Conservation (phyloP, 305 asterid genomes). For the Andrographis paniculata region DNA sequence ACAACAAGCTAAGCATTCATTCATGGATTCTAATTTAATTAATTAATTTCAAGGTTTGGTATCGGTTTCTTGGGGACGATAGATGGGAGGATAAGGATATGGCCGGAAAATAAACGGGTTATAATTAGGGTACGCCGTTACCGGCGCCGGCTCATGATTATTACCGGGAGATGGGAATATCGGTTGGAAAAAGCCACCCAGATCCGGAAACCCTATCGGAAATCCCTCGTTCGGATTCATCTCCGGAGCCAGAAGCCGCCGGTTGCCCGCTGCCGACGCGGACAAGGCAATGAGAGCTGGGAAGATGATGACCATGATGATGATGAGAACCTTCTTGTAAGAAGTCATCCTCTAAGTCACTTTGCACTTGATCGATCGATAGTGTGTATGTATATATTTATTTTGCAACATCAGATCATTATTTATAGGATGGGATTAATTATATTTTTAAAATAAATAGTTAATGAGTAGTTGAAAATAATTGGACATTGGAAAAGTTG, state of each 20-base stretch:
- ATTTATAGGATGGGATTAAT: no score
- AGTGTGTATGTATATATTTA: no score
- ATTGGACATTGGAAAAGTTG: background rate
- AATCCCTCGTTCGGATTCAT: no score
- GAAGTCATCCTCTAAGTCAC: constrained; percentile 16
- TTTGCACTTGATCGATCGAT: no score
- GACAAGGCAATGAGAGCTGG: constrained; percentile 9
- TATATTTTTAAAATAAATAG: no score
- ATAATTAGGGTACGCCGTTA: no score
- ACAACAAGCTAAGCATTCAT: background rate
- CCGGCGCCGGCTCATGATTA: background rate
- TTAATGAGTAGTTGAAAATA: no score
- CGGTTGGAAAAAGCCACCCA: constrained; percentile 11
- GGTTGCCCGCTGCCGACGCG: constrained; percentile 15
- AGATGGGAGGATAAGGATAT: background rate
- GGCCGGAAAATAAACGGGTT: background rate
- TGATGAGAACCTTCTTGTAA: background rate
- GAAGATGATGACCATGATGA: background rate
- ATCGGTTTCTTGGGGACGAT: constrained; percentile 4
- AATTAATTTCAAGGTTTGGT: constrained; percentile 15
- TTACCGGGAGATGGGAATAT: background rate
- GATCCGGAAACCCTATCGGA: no score
- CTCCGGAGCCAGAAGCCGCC: constrained; percentile 16
- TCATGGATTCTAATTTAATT: no score
- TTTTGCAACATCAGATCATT: no score